A percentile compares a stretch with the other conserved stretches of the same genome.
Evolutionary conservation across 2,329 filamentous ascomycete species (phyloP).

Genomic region (Achaetomium macrosporum): DNA sequence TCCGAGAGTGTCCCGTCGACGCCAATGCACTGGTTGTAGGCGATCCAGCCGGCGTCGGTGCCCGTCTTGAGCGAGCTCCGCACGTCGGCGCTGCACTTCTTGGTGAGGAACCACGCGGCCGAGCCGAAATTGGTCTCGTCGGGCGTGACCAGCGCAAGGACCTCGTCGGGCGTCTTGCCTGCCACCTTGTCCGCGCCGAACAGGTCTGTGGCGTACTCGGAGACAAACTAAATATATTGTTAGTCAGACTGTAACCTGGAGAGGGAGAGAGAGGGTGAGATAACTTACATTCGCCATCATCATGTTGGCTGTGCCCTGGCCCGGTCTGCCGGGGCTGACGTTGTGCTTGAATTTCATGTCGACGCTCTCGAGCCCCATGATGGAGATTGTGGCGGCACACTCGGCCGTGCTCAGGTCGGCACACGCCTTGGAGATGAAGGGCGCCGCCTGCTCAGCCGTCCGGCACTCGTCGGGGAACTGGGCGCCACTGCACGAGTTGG

Average conservation of each 20-base stretch:
- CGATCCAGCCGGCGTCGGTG: slow-evolving; percentile 37
- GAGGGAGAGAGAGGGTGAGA: not conserved
- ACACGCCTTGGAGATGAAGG: slow-evolving; percentile 52
- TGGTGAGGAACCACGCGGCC: slow-evolving; percentile 46
- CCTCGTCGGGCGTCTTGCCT: slow-evolving; percentile 31
- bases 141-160: slow-evolving; percentile 40
- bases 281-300: slow-evolving; percentile 28
- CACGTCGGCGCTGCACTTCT: slow-evolving; percentile 36
- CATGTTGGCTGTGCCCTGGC: slow-evolving; percentile 64
- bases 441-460: slow-evolving; percentile 56
- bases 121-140: slow-evolving; percentile 51
- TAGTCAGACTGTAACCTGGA: not conserved
- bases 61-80: slow-evolving; percentile 31
- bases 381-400: slow-evolving; percentile 63
- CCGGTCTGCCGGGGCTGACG: slow-evolving; percentile 44
- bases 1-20: slow-evolving; percentile 27
- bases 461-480: slow-evolving; percentile 53
- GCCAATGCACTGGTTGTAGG: slow-evolving; percentile 46
- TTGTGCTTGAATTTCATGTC: slow-evolving; percentile 69
- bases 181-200: slow-evolving; percentile 27
- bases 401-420: slow-evolving; percentile 52
- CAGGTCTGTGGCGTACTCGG: slow-evolving; percentile 41
- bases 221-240: slow-evolving; percentile 19
- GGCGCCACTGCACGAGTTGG: slow-evolving; percentile 46
- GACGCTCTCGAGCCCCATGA: slow-evolving; percentile 66